Conservation (phyloP, 768 basidiomycete genomes). For the Panaeolus papilionaceus region DNA sequence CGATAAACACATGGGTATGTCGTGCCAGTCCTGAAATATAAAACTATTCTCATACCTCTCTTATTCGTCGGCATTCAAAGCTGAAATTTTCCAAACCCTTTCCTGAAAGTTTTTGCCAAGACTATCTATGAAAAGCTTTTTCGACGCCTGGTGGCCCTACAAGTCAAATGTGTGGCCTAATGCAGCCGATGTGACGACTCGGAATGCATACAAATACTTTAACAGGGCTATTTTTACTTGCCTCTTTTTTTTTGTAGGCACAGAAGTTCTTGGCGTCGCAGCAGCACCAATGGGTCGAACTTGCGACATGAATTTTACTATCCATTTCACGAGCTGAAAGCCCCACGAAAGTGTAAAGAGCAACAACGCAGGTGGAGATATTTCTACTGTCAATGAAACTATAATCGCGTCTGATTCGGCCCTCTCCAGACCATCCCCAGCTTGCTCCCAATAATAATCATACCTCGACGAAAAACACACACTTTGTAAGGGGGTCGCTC, state of each 20-base stretch:
- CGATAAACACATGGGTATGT: constrained; percentile 4
- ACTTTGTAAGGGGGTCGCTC: neutral
- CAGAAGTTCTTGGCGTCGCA: constrained; percentile 27
- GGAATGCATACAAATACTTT: neutral
- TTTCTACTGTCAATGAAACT: too few species aligned
- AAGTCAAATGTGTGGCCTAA: constrained; percentile 20
- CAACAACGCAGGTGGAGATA: too few species aligned
- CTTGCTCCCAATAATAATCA: too few species aligned
- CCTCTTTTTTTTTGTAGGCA: constrained; percentile 22
- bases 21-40: neutral
- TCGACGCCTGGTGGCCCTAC: constrained; percentile 26
- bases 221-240: constrained; percentile 25
- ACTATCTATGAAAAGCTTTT: constrained; percentile 22
- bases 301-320: neutral
- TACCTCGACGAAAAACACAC: too few species aligned
- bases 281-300: constrained; percentile 5
- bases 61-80: neutral
- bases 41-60: neutral
- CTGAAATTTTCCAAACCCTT: neutral
- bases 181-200: neutral
- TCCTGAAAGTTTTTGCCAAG: constrained; percentile 21
- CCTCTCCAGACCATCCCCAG: neutral
- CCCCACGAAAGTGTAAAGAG: neutral
- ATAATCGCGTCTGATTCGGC: neutral
- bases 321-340: constrained; percentile 18